Evolutionary conservation across 202 grass and related monocot species (phyloP), one percentile per base, ranked within the genome.

Genomic region (Schoenoplectus triqueter): DNA sequence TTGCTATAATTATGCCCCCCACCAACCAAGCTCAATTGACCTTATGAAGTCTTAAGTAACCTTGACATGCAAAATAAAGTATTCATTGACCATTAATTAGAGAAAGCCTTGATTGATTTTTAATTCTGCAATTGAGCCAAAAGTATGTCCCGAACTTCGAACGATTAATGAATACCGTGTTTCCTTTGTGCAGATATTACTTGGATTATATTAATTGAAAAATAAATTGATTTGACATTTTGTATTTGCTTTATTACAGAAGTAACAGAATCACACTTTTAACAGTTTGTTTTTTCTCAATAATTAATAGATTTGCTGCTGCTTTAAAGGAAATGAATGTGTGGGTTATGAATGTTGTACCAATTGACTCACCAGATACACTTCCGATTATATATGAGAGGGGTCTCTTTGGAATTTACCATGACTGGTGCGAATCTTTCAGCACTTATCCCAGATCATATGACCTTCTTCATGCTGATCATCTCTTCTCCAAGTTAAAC

Each of bases 391-490:
- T 99, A 74, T 99, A 96, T 89, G 93, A 96, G 92, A 90, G 97
- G 64, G 97, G 97, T 20, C 86, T 99, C 64, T 92, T 99, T 77
- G 97, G 97, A 79, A 99, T 96, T 85, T 99, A 99, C 62, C 97
- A 99, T 83, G 93, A 99, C 85, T 99, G 97, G 97, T 99, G 97
- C 8, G 92, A 99, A 81, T 96, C 93, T 86, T 99, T 99, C 87
- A 99, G 97, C 87, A 96, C 97, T 46, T 99, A 96, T 84, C 97
- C 97, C 4, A 94, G 97, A 90, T 88, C 92, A 54, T 99, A 92
- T 40, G 93, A 99, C 70, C 97, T 99, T 86, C 86, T 99, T 63
- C 93, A 99, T 4, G 93, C 93, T 2, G 97, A 96, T 72, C 93
- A 99, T 91, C 90, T 99, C 22, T 96, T 99, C 80, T 96, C 97